These are phyloP conservation scores for Leishmania major DNA, from an alignment of 208 protist species.

Conservation along the genomic window DNA sequence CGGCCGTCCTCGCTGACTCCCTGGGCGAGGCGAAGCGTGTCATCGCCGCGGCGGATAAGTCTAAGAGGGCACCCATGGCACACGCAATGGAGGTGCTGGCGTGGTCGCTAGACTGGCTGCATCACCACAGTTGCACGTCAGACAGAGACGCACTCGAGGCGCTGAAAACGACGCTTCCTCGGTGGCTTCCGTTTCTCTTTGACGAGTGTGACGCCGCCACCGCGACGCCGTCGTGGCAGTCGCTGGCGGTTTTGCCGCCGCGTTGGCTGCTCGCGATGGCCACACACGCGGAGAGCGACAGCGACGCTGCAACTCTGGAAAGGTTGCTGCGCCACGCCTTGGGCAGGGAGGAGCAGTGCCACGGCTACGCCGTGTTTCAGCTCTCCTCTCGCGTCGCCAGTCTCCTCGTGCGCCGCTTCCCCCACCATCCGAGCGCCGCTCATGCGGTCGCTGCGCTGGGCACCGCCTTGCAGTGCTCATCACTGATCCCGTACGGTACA, in stretches of 20 bases:
- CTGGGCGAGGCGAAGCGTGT: slow-evolving; percentile 15
- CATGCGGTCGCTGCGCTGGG: slow-evolving; percentile 17
- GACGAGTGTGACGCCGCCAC: slow-evolving; percentile 4
- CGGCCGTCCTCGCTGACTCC: not conserved
- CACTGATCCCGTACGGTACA: slow-evolving; percentile 27
- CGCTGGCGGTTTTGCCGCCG: slow-evolving; percentile 15
- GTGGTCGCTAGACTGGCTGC: slow-evolving; percentile 27
- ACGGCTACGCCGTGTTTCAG: slow-evolving; percentile 21
- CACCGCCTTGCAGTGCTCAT: slow-evolving; percentile 24
- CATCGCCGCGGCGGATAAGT: slow-evolving; percentile 18
- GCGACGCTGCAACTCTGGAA: slow-evolving; percentile 11
- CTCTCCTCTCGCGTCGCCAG: slow-evolving; percentile 22
- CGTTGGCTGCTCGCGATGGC: slow-evolving; percentile 20
- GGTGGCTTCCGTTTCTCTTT: slow-evolving; percentile 25
- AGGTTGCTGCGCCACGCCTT: slow-evolving; percentile 17
- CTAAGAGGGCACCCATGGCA: slow-evolving; percentile 13
- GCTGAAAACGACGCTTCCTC: slow-evolving; percentile 11
- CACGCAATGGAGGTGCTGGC: slow-evolving; percentile 23
- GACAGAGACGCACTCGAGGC: not conserved
- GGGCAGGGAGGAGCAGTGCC: not conserved
- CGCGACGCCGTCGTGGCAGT: not conserved
- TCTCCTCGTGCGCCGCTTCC: slow-evolving; percentile 18
- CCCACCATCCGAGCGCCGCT: slow-evolving; percentile 10
- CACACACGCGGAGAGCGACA: not conserved
- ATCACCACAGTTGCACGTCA: not conserved